phyloP scores from a whole-genome alignment of 495 filamentous ascomycete genomes.

The Lasiosphaeria ovina region DNA sequence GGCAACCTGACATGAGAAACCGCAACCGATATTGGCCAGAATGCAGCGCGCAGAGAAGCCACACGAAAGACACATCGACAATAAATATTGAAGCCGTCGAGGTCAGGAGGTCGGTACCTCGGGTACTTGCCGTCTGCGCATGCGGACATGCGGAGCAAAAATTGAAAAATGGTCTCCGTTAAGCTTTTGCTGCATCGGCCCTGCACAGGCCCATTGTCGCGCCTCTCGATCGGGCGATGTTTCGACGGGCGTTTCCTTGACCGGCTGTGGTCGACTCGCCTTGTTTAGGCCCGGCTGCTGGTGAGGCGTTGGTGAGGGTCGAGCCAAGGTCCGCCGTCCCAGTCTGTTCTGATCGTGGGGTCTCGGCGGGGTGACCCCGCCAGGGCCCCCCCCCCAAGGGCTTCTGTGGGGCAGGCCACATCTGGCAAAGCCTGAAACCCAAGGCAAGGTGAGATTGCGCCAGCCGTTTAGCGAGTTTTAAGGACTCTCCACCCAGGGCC shows the following conservation, averaged over 20 bases:
- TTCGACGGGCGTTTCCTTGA: conserved; percentile 22
- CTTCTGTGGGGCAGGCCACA: conserved; percentile 16
- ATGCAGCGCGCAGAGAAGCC: too few species aligned
- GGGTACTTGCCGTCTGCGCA: too few species aligned
- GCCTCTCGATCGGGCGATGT: conserved; percentile 14
- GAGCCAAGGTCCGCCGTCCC: not conserved
- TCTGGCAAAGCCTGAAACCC: conserved; percentile 36
- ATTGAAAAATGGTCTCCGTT: not conserved
- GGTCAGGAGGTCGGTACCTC: not conserved
- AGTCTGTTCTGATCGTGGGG: not conserved
- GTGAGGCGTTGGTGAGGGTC: too few species aligned
- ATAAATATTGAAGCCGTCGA: not conserved
- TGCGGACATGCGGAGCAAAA: not conserved
- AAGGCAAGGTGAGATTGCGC: conserved; percentile 35
- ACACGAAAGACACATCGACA: too few species aligned
- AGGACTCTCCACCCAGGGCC: conserved; percentile 30
- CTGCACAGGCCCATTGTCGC: not conserved
- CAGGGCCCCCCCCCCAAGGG: not conserved
- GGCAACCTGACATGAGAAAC: too few species aligned
- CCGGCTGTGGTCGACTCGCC: not conserved
- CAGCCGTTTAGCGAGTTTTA: conserved; percentile 41
- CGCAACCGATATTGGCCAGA: too few species aligned
- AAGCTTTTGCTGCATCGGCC: conserved; percentile 17
- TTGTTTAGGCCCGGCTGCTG: too few species aligned
- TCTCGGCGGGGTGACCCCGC: conserved; percentile 11